A percentile compares a stretch with the other conserved stretches of the same genome.
phyloP scores from a whole-genome alignment of 257 asterid species.

The Orobanche coerulescens region DNA sequence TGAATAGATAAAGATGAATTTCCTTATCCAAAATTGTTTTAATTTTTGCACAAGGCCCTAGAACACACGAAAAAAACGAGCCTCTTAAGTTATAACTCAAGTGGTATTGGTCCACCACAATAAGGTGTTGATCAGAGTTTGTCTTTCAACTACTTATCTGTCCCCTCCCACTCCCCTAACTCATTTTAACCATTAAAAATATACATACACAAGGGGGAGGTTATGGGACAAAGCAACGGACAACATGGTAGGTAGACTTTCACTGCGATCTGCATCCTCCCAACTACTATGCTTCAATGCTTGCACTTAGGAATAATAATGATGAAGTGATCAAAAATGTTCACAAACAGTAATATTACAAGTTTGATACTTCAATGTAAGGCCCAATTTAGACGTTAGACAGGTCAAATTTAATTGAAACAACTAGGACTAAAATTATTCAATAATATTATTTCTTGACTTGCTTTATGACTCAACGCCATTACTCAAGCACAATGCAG shows the following conservation, averaged over 20 bases:
- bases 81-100: too few relatives aligned
- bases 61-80: background rate
- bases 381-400: background rate
- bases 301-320: slow-evolving; percentile 7
- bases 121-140: background rate
- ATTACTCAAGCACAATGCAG: slow-evolving; percentile 24
- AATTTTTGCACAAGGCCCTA: background rate
- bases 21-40: background rate
- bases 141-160: too few relatives aligned
- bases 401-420: background rate
- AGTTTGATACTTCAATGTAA: slow-evolving; percentile 8
- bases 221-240: background rate
- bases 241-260: background rate
- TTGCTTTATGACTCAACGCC: slow-evolving; percentile 13
- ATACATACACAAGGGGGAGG: background rate
- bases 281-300: slow-evolving; percentile 7
- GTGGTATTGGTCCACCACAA: too few relatives aligned
- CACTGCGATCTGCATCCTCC: background rate
- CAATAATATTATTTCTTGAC: background rate
- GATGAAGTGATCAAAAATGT: background rate
- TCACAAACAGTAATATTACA: background rate
- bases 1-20: background rate
- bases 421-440: background rate
- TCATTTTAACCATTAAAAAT: background rate
- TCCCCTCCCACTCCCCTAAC: too few relatives aligned